Evolutionary conservation across 2,329 filamentous ascomycete species (phyloP).

Genomic region (Sarocladiaceae sp.): DNA sequence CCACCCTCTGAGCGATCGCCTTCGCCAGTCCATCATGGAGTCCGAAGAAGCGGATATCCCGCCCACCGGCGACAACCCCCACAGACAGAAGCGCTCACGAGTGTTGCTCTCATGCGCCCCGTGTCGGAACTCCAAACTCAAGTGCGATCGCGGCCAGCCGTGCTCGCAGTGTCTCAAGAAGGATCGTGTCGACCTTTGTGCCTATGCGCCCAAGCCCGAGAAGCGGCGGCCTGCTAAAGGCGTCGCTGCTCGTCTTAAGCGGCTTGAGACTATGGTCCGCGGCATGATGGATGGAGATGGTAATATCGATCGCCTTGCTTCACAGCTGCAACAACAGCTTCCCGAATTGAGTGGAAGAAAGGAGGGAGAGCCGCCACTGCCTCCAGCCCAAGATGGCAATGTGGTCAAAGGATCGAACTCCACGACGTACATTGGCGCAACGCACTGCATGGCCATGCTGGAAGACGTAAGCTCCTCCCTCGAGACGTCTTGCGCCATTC

Average conservation of each 20-base stretch:
- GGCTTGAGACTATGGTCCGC: slow-evolving; percentile 20
- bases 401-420: slow-evolving; percentile 34
- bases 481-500: background rate
- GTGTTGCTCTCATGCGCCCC: slow-evolving; percentile 46
- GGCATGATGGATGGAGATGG: slow-evolving; percentile 11
- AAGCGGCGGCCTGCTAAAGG: slow-evolving; percentile 4
- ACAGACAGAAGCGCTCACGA: slow-evolving; percentile 39
- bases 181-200: slow-evolving; percentile 9
- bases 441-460: slow-evolving; percentile 54
- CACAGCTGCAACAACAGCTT: background rate
- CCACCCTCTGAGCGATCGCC: no score
- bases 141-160: slow-evolving; percentile 41
- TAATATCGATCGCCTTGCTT: background rate
- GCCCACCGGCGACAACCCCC: background rate
- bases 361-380: slow-evolving; percentile 6
- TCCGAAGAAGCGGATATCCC: background rate
- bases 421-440: slow-evolving; percentile 51
- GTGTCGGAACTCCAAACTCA: slow-evolving; percentile 49
- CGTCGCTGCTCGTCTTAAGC: slow-evolving; percentile 13
- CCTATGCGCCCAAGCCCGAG: slow-evolving; percentile 13
- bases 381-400: slow-evolving; percentile 27
- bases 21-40: slow-evolving; percentile 5
- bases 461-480: slow-evolving; percentile 42
- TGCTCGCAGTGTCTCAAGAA: slow-evolving; percentile 11
- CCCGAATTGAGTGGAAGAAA: background rate